Evolutionary conservation across 2,329 filamentous ascomycete species (phyloP).

Genomic region (Diaporthe sp.): DNA sequence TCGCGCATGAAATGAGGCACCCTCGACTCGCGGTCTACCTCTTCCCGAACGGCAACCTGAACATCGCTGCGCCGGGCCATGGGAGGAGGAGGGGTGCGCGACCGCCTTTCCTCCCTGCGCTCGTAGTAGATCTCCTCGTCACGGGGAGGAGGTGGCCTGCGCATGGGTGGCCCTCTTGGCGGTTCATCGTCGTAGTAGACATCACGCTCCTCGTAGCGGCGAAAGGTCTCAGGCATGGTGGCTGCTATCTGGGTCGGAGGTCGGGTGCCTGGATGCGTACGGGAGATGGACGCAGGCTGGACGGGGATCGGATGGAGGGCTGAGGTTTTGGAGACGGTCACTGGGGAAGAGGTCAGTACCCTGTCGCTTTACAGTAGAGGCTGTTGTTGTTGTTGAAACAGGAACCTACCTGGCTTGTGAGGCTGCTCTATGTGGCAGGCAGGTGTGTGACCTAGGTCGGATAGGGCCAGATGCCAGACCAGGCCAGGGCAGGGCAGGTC

Average conservation of each 20-base stretch:
- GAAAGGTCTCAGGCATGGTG: conserved; percentile 41
- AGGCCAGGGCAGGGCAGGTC: background rate
- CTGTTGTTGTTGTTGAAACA: background rate
- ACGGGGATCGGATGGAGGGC: conserved; percentile 5
- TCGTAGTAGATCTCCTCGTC: conserved; percentile 35
- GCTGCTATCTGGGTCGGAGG: conserved; percentile 17
- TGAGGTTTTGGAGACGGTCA: conserved; percentile 11
- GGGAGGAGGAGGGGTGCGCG: conserved; percentile 26
- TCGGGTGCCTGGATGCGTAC: conserved; percentile 18
- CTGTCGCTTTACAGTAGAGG: background rate
- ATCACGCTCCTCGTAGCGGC: conserved; percentile 57
- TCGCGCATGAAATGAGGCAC: conserved; percentile 63
- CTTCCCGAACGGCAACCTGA: conserved; percentile 54
- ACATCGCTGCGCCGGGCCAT: conserved; percentile 41
- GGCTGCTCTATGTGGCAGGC: background rate
- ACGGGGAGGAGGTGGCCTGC: conserved; percentile 28
- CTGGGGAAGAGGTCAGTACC: conserved; percentile 21
- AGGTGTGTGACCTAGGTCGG: background rate
- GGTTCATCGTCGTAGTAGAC: conserved; percentile 49
- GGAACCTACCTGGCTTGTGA: background rate
- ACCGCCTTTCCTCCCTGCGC: conserved; percentile 32
- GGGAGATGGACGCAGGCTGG: conserved; percentile 9
- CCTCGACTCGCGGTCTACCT: conserved; percentile 54
- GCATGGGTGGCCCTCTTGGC: conserved; percentile 28
- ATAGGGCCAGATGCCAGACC: conserved; percentile 14